Evolutionary conservation across 768 basidiomycete species (phyloP), one percentile per base, ranked within the genome.

Genomic region (Collybia mongolica): DNA sequence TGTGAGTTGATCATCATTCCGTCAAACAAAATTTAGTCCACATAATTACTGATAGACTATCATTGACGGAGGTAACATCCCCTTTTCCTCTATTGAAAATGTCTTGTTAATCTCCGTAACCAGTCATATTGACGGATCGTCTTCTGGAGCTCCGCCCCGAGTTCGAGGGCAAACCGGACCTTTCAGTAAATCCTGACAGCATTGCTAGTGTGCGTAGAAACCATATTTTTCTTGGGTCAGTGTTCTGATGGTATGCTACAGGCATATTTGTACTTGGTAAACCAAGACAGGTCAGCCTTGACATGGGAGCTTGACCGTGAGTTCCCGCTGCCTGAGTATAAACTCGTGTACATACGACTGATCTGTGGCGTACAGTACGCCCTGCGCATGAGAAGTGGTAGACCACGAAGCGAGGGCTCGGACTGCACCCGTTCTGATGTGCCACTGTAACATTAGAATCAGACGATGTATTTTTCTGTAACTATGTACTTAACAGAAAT

Each of bases 241-340:
- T n/a, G 1, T 35, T 6, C 39, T 51, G 48, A 39, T 39, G 26
- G 18, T 28, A n/a, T 14, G 22, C 17, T 44, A 8, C 53, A 90
- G 88, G 68, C 83, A 1, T 88, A 89, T 58, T 66, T 86, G 28
- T 80, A 79, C 60, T 79, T 91, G 17, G 77, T 72, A 6, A 77
- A 81, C 44, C 89, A 90, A 66, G 84, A 87, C 46, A 75, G 80
- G 23, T 85, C 85, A 36, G 78, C 84, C 5, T 87, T 80, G 84
- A 84, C 86, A 7, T 91, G 87, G 86, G 88, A 90, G 61, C 72
- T 91, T 23, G 88, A 90, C 54, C 70, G 88, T 89, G 60, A 71
- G 86, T 69, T 2, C 3, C n/a, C 8, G 18, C 20, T 44, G 17
- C 19, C 39, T 39, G 11, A 20, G 38, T 24, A 6, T 28, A 3